Evolutionary conservation across 2,329 filamentous ascomycete species (phyloP), one percentile per base, ranked within the genome.

Genomic region (Penicillium sp.): DNA sequence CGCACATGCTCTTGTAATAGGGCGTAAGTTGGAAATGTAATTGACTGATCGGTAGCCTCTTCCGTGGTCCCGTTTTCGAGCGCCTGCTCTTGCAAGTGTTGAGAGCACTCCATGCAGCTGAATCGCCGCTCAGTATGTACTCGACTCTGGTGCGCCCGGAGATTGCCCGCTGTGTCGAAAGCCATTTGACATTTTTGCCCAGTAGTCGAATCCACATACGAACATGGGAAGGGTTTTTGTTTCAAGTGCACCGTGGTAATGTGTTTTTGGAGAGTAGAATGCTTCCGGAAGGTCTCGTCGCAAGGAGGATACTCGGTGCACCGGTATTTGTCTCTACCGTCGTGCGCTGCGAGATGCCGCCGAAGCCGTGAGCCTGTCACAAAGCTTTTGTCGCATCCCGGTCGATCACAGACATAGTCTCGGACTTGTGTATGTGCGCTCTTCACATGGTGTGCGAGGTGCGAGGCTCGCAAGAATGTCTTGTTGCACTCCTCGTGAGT

Each of bases 391-490:
- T 72, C 79, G 58, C 90, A 95, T 4, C 73, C 80, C 10, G 77
- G 72, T 54, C 79, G 79, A n/a, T 74, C 69, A 66, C 89, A 95
- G 16, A 75, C 62, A 60, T 87, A 82, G 31, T 79, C 75, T 41
- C 82, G 75, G 48, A 86, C 75, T 37, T 79, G 71, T 13, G 77
- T 82, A 60, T 95, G 90, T 8, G 82, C 81, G 38, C 84, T 84
- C 59, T 89, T 88, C 56, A 93, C 67, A 60, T 96, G 90, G 48
- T 88, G 82, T 42, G 83, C 81, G 12, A 95, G 72, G 65, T 95
- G 88, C 52, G 90, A 90, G 49, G 86, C 79, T 45, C 92, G 85
- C 10, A 87, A 76, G 60, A 94, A 96, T 28, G 81, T 76, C 68
- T 95, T 95, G 54, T 79, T 77, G 58, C 90, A 96, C 28, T 67